These are phyloP conservation scores for Stagonosporopsis rhizophila DNA, from an alignment of 2,329 filamentous ascomycete genomes.

Conservation along the genomic window DNA sequence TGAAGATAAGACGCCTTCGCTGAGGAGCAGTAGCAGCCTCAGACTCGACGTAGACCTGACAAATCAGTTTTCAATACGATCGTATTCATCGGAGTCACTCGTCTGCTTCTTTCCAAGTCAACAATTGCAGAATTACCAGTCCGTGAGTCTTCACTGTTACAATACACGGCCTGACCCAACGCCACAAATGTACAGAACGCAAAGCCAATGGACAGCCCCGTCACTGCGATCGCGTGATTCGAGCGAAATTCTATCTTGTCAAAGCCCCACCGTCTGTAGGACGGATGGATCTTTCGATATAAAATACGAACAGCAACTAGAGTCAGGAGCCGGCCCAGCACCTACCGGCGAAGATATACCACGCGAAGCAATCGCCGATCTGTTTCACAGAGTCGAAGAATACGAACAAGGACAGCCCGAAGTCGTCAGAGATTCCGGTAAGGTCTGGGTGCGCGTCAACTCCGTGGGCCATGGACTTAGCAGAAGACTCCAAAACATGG, in stretches of 20 bases:
- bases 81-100: neutral
- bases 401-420: constrained; percentile 5
- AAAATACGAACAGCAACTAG: neutral
- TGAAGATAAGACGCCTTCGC: neutral
- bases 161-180: neutral
- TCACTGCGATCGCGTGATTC: neutral
- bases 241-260: neutral
- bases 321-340: neutral
- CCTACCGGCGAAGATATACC: neutral
- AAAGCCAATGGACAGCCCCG: constrained; percentile 3
- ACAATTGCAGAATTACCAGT: constrained; percentile 10
- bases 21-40: constrained; percentile 6
- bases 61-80: neutral
- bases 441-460: constrained; percentile 12
- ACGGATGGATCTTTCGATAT: neutral
- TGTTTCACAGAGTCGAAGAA: constrained; percentile 4
- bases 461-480: constrained; percentile 1
- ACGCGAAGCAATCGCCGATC: constrained; percentile 9
- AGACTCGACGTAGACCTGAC: neutral
- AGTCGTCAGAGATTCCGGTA: neutral
- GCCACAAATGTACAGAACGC: neutral
- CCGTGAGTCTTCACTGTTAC: neutral
- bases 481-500: constrained; percentile 4
- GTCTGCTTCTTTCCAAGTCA: constrained; percentile 3
- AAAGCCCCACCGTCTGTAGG: neutral